phyloP scores from a whole-genome alignment of 306 rosid species.

The Cicer judaicum region DNA sequence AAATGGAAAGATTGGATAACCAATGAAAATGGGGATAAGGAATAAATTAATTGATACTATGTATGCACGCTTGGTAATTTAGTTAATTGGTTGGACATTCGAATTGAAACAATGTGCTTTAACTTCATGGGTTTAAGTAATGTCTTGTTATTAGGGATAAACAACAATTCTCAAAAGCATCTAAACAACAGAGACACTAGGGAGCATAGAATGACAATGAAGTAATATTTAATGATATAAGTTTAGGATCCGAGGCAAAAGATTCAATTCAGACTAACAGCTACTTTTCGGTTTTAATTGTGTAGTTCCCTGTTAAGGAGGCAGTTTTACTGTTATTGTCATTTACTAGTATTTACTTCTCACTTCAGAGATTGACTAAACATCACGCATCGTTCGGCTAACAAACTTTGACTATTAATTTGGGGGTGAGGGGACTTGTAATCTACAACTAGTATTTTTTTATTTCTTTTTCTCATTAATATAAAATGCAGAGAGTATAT shows the following conservation, averaged over 20 bases:
- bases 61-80: conserved; percentile 40
- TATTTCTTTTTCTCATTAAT: too few species aligned
- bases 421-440: neutral
- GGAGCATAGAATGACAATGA: conserved; percentile 24
- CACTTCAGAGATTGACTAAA: conserved; percentile 1
- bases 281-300: conserved; percentile 33
- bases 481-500: too few species aligned
- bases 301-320: conserved; percentile 45
- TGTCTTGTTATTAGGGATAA: conserved; percentile 45
- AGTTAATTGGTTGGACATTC: neutral
- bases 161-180: conserved; percentile 41
- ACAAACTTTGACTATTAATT: conserved; percentile 6
- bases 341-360: conserved; percentile 35
- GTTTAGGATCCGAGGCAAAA: conserved; percentile 54
- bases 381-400: conserved; percentile 8
- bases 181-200: conserved; percentile 26
- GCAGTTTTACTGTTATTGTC: conserved; percentile 45
- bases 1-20: conserved; percentile 41
- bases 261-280: conserved; percentile 43
- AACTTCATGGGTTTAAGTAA: conserved; percentile 19
- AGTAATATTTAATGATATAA: conserved; percentile 37
- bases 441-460: too few species aligned
- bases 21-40: neutral
- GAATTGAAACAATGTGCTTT: conserved; percentile 32
- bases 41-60: conserved; percentile 10